Evolutionary conservation across 768 basidiomycete species (phyloP), one percentile per base, ranked within the genome.

Genomic region (Cystofilobasidium ferigula): DNA sequence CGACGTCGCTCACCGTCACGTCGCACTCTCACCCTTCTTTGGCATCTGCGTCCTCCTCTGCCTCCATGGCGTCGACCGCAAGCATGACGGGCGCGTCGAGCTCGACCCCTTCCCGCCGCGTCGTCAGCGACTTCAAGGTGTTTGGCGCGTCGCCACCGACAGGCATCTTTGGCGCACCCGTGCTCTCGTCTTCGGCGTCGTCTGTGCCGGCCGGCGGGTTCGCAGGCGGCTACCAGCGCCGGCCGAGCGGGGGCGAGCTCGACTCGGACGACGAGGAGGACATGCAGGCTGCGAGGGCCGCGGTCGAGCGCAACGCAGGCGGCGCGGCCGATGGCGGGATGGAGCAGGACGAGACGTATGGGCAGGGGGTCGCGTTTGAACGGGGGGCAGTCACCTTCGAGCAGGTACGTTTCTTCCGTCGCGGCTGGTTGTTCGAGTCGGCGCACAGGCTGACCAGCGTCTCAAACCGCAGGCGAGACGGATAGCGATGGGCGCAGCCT

Each of bases 401-500:
- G 24, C 67, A 68, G 67, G 64, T 67, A 18, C 24, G 64, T 26
- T 5, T 51, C 4, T 10, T 6, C 12, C n/a, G 20, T 30, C 36
- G 34, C 40, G 40, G 10, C 1, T 3, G 45, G 14, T 24, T 30
- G 22, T 36, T 40, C 10, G 14, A 24, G 20, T n/a, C n/a, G n/a
- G n/a, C n/a, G n/a, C 32, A 22, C 38, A 32, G 9, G 18, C 1
- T 40, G 38, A 36, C 35, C 16, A 43, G n/a, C 26, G 26, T 34
- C 18, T 20, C n/a, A 36, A 20, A 28, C 12, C 28, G 1, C 53
- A 67, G 64, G 62, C 67, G 1, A 40, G 48, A 30, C 61, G 67
- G 28, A 62, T 68, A n/a, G 67, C 67, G 9, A 30, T 68, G 14
- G 67, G 61, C 20, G 67, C 67, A 14, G 67, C 67, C 3, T 68